A percentile compares a stretch with the other conserved stretches of the same genome.
These are phyloP conservation scores for Apiospora pterosperma DNA, from an alignment of 2,329 filamentous ascomycete species.

Conservation along the genomic window DNA sequence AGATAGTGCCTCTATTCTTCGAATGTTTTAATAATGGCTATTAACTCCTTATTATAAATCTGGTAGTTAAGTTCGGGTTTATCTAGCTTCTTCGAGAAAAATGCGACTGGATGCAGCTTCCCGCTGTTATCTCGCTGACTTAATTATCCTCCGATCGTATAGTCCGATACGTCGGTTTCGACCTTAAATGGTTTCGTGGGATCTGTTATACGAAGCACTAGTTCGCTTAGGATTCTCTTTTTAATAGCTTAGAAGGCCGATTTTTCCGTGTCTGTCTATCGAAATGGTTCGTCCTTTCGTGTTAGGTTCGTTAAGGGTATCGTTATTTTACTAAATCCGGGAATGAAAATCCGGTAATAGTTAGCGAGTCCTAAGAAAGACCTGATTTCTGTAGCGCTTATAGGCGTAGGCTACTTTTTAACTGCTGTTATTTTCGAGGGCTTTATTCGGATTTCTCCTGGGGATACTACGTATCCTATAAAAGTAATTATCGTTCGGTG, in stretches of 20 bases:
- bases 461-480: too few species aligned
- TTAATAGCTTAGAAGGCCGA: background rate
- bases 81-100: background rate
- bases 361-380: conserved; percentile 28
- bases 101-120: background rate
- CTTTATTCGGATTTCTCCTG: too few species aligned
- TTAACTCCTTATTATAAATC: too few species aligned
- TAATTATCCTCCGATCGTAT: too few species aligned
- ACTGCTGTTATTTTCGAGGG: too few species aligned
- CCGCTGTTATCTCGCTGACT: too few species aligned
- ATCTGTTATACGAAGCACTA: background rate
- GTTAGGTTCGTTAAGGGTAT: conserved; percentile 15
- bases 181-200: conserved; percentile 9
- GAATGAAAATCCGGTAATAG: conserved; percentile 30
- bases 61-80: too few species aligned
- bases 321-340: conserved; percentile 15
- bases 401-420: background rate
- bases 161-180: too few species aligned
- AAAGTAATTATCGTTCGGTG: too few species aligned
- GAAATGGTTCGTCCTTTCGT: conserved; percentile 11
- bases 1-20: too few species aligned
- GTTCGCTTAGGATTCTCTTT: background rate
- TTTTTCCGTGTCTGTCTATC: background rate
- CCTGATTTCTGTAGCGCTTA: conserved; percentile 11
- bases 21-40: too few species aligned